Evolutionary conservation across 768 basidiomycete genomes (phyloP).

Genomic region (Lactarius evosmus): DNA sequence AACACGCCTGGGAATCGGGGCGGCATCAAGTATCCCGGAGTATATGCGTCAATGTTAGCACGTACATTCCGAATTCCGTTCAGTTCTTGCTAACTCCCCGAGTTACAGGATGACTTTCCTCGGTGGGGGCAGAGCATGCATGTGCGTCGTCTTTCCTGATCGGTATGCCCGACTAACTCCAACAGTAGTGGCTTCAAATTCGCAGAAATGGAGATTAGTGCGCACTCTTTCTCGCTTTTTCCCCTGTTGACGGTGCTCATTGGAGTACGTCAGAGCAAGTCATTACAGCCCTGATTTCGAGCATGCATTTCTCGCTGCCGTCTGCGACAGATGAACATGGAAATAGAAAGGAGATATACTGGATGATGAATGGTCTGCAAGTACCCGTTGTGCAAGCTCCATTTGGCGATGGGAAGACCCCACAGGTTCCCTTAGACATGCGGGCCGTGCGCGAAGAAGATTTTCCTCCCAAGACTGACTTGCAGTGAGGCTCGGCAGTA

Average conservation of each 20-base stretch:
- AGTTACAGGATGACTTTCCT: background rate
- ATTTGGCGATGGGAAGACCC: slow-evolving; percentile 35
- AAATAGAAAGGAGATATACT: slow-evolving; percentile 37
- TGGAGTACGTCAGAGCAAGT: slow-evolving; percentile 35
- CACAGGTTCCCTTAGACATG: slow-evolving; percentile 37
- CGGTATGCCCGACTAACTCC: background rate
- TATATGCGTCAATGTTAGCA: slow-evolving; percentile 29
- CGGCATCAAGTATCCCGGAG: slow-evolving; percentile 27
- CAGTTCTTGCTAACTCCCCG: background rate
- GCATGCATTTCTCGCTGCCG: slow-evolving; percentile 38
- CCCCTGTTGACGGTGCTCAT: background rate
- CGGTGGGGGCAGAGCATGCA: background rate
- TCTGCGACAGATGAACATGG: slow-evolving; percentile 33
- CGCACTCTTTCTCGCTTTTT: background rate
- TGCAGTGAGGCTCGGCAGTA: background rate
- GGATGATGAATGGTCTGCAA: slow-evolving; percentile 38
- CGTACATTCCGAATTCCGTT: background rate
- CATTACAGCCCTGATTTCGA: slow-evolving; percentile 36
- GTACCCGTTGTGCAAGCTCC: slow-evolving; percentile 40
- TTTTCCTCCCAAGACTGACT: slow-evolving; percentile 26
- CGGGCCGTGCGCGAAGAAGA: slow-evolving; percentile 33
- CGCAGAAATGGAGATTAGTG: background rate
- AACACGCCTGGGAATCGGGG: slow-evolving; percentile 10
- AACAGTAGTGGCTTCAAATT: background rate
- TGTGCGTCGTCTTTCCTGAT: background rate